Conservation (phyloP, 106 monocot genomes). For the Dactylorhiza incarnata region DNA sequence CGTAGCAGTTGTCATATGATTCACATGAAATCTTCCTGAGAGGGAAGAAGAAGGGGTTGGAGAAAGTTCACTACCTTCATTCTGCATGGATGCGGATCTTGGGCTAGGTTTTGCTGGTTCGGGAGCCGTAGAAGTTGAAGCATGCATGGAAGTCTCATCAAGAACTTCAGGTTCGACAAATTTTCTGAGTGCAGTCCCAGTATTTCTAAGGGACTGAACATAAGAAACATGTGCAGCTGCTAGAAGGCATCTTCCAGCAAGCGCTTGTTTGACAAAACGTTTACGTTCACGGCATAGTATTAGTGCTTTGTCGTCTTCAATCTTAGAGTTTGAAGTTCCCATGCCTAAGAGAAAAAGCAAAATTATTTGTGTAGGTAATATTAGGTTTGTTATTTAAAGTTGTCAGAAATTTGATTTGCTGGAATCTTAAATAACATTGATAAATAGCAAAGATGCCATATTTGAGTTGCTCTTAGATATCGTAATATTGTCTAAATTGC, state of each 20-base stretch:
- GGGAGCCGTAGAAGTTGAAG: conserved; percentile 63
- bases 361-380: neutral
- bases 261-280: conserved; percentile 64
- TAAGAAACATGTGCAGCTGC: conserved; percentile 73
- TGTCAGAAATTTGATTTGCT: too few species aligned
- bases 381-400: too few species aligned
- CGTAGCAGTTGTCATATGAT: conserved; percentile 63
- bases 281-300: conserved; percentile 78
- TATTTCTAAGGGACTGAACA: conserved; percentile 71
- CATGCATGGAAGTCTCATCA: conserved; percentile 51
- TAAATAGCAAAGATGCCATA: too few species aligned
- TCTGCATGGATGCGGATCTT: conserved; percentile 47
- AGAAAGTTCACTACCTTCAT: conserved; percentile 35
- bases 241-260: conserved; percentile 68
- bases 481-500: too few species aligned
- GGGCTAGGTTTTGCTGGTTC: conserved; percentile 51
- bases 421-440: too few species aligned
- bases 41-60: conserved; percentile 54
- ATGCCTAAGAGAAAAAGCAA: conserved; percentile 20
- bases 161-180: conserved; percentile 50
- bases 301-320: conserved; percentile 82
- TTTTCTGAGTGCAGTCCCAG: conserved; percentile 66
- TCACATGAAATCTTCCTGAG: conserved; percentile 51
- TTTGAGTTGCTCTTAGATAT: too few species aligned
- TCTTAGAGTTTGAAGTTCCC: conserved; percentile 61